Conservation (phyloP, 139 green algal genomes). For the Marvania coccoides region DNA sequence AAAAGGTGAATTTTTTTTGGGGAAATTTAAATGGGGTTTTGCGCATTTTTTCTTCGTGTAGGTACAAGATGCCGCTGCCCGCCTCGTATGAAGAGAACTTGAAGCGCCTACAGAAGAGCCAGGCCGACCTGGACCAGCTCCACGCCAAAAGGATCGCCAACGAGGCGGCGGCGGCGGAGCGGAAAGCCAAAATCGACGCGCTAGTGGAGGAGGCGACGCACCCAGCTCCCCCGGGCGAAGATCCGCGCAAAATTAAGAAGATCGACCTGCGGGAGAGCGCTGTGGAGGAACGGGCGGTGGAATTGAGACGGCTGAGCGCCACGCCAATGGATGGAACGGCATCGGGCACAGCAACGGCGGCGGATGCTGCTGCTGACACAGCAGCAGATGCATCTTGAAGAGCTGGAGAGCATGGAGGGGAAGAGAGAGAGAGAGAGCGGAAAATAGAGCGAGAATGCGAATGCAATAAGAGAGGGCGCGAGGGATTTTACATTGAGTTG, state of each 20-base stretch:
- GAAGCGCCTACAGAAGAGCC: slow-evolving; percentile 3
- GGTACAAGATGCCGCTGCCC: slow-evolving; percentile 27
- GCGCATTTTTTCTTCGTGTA: background rate
- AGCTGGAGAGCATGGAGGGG: no score
- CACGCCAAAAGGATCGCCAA: slow-evolving; percentile 2
- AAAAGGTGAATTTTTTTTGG: background rate
- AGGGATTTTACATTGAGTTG: background rate
- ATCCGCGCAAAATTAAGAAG: slow-evolving; percentile 3
- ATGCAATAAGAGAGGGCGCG: background rate
- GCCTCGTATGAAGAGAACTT: slow-evolving; percentile 10
- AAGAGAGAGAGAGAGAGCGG: no score
- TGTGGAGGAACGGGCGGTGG: slow-evolving; percentile 1
- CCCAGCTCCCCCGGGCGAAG: background rate
- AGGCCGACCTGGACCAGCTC: slow-evolving; percentile 2
- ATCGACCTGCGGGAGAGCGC: slow-evolving; percentile 32
- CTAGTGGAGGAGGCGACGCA: slow-evolving; percentile 29
- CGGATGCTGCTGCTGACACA: no score
- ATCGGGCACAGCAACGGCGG: no score
- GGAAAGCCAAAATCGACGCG: slow-evolving; percentile 19
- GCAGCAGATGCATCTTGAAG: no score
- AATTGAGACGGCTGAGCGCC: background rate
- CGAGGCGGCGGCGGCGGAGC: slow-evolving; percentile 12
- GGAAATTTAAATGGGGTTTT: background rate
- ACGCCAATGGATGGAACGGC: no score
- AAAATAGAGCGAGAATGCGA: background rate